Evolutionary conservation across 768 basidiomycete genomes (phyloP).

Genomic region (Suillus decipiens): DNA sequence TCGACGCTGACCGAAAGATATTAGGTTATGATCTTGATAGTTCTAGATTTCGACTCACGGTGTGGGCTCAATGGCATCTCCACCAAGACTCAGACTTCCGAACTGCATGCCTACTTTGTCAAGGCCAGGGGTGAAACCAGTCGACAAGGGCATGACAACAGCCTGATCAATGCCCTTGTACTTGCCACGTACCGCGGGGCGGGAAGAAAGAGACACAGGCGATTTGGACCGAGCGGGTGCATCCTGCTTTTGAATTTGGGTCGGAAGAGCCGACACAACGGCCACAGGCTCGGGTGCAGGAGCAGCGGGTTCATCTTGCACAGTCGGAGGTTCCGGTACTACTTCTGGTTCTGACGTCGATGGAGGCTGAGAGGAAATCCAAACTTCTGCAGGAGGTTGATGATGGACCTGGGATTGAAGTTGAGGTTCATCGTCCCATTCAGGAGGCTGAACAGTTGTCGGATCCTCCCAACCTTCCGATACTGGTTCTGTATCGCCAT

Average conservation of each 20-base stretch:
- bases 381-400: constrained; percentile 29
- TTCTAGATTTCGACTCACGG: constrained; percentile 41
- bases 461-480: constrained; percentile 68
- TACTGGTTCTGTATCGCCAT: constrained; percentile 38
- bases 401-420: constrained; percentile 24
- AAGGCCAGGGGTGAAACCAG: constrained; percentile 51
- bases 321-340: constrained; percentile 22
- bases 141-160: constrained; percentile 74
- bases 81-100: constrained; percentile 77
- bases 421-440: constrained; percentile 72
- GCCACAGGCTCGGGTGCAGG: constrained; percentile 34
- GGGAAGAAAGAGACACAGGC: constrained; percentile 50
- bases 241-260: constrained; percentile 22
- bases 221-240: constrained; percentile 38
- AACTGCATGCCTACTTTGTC: constrained; percentile 92
- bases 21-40: constrained; percentile 11
- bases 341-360: constrained; percentile 25
- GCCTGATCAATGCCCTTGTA: constrained; percentile 78
- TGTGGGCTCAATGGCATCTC: constrained; percentile 59
- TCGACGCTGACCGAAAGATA: constrained; percentile 29
- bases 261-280: constrained; percentile 24
- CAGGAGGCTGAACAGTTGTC: constrained; percentile 63
- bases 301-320: constrained; percentile 36
- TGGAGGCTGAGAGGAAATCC: constrained; percentile 31
- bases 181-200: constrained; percentile 54